Percentiles rank a stretch among this genome's conserved stretches.
Evolutionary conservation across 371 early-diverging fungal species (phyloP).

Genomic region (Parasitella parasitica): DNA sequence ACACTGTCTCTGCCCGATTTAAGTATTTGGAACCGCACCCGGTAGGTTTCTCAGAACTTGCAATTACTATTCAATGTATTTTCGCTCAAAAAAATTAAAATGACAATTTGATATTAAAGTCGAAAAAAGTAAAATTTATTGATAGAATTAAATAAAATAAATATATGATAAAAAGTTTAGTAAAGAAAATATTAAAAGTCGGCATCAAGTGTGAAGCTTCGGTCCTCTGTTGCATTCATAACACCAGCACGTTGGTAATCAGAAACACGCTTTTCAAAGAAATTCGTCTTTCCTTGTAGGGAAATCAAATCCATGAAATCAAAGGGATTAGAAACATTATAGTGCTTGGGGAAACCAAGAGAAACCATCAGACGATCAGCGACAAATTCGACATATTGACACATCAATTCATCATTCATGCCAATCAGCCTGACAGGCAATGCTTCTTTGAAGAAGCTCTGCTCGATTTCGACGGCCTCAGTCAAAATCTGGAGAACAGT

Average conservation of each 20-base stretch:
- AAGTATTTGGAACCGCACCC: too few species aligned
- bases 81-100: too few species aligned
- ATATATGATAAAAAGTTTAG: neutral
- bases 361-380: conserved; percentile 95
- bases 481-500: conserved; percentile 79
- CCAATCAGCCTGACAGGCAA: conserved; percentile 98
- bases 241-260: conserved; percentile 99
- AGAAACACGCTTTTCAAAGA: conserved; percentile 99
- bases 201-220: conserved; percentile 78
- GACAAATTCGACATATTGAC: conserved; percentile 99
- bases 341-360: conserved; percentile 89
- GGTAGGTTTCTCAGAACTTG: too few species aligned
- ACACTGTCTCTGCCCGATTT: too few species aligned
- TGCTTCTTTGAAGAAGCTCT: conserved; percentile 94
- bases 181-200: conserved; percentile 52
- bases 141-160: neutral
- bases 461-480: conserved; percentile 96
- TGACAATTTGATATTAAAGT: too few species aligned
- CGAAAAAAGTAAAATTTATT: neutral
- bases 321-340: conserved; percentile 95
- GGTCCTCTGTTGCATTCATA: conserved; percentile 66
- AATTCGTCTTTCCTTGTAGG: conserved; percentile 99
- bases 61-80: too few species aligned
- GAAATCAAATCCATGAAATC: conserved; percentile 99
- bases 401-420: conserved; percentile 97